Base-by-base conservation (phyloP, 2,329 filamentous ascomycete species). In the Colletotrichum destructivum region DNA sequence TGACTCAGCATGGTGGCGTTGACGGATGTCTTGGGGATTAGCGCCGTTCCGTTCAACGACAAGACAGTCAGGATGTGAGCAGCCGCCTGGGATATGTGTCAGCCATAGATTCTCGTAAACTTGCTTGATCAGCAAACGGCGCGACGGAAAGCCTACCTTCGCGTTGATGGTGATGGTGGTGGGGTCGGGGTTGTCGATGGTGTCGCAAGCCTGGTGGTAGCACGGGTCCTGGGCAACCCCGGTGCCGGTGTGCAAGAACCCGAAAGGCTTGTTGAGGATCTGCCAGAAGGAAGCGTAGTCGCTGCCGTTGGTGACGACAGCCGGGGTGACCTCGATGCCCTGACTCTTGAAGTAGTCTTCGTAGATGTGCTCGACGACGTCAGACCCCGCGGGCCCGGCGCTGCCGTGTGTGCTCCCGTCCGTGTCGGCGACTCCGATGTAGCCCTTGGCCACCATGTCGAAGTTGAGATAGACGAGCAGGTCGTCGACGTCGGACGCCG, bases 271-370 rank as follows among this genome's bases (percentile, higher is more conserved):
- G 9, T 77, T 61, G 35, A 88, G 87, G 47, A 86, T 82, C 52
- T 87, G 82, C 44, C 89, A 82, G 82, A 92, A 92, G 0, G 88
- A 86, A 13, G 86, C 88, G 73, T 92, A 92, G 76, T 92, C 90
- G 13, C 85, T 89, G 61, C 89, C 86, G 7, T 88, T 88, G 59
- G 75, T 79, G 0, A 80, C 63, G 2, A 75, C 75, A 3, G 75
- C 74, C 4, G 77, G 77, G 0, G 75, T 77, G 0, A 80, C 77
- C 15, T 79, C 72, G 21, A 82, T 78, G 12, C 82, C 80, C 71
- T 81, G 74, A 1, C 74, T 49, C 16, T 70, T 71, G 46, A 83
- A 78, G 69, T 79, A 79, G 2, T 81, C 78, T 3, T 78, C 69
- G 61, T 82, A 79, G 12, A 82, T 76, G n/a, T 80, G 70, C 11